phyloP scores from a whole-genome alignment of 2,329 filamentous ascomycete genomes.

The Xylariaceae sp. region DNA sequence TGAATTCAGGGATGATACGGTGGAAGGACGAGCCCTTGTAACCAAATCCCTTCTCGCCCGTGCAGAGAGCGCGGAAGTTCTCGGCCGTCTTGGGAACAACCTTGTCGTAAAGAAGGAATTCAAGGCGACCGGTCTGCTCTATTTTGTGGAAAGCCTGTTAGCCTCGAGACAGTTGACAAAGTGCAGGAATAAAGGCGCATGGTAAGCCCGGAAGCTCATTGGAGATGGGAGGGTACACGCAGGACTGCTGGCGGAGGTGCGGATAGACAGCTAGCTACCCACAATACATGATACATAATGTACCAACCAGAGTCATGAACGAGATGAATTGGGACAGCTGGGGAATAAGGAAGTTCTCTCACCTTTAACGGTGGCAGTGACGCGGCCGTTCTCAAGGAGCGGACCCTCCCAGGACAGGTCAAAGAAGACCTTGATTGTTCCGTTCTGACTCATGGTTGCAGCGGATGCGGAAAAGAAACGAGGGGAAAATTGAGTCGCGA shows the following conservation, averaged over 20 bases:
- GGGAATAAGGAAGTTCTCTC: constrained; percentile 37
- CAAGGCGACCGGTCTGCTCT: constrained; percentile 76
- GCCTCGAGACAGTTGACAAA: background rate
- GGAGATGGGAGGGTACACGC: background rate
- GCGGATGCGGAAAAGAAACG: constrained; percentile 56
- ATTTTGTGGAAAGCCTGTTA: constrained; percentile 24
- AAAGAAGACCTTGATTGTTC: constrained; percentile 20
- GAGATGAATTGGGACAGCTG: constrained; percentile 15
- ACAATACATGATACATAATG: background rate
- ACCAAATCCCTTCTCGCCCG: constrained; percentile 73
- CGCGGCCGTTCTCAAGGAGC: constrained; percentile 56
- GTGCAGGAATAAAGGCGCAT: background rate
- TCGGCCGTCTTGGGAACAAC: constrained; percentile 81
- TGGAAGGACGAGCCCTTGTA: constrained; percentile 85
- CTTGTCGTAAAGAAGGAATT: constrained; percentile 83
- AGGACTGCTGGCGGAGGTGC: background rate
- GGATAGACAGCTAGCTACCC: background rate
- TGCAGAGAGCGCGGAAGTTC: constrained; percentile 86
- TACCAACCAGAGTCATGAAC: background rate
- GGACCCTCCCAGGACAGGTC: constrained; percentile 62
- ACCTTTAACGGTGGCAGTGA: constrained; percentile 57
- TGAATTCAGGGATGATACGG: constrained; percentile 88
- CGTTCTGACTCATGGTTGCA: constrained; percentile 27
- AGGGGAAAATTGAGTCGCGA: constrained; percentile 26
- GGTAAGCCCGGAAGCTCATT: background rate